phyloP scores from a whole-genome alignment of 2,329 filamentous ascomycete species.

The Cephalotrichum gorgonifer region DNA sequence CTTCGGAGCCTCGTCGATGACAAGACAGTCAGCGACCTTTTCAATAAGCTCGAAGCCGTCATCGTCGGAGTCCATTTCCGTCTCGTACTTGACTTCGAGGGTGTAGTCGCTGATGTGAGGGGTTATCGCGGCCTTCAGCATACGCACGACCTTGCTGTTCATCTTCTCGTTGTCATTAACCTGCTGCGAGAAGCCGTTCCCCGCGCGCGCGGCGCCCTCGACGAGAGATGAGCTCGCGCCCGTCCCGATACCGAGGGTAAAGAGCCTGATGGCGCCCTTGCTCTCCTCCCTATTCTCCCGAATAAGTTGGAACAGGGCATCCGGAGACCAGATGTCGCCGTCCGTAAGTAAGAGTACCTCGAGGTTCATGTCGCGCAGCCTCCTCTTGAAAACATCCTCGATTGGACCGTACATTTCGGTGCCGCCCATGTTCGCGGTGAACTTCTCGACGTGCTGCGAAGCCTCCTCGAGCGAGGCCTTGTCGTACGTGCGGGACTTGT shows the following conservation, averaged over 20 bases:
- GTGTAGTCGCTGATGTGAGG: slow-evolving; percentile 56
- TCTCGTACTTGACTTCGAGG: slow-evolving; percentile 50
- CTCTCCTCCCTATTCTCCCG: slow-evolving; percentile 26
- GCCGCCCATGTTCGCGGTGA: slow-evolving; percentile 38
- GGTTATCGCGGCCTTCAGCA: slow-evolving; percentile 61
- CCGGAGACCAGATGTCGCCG: slow-evolving; percentile 40
- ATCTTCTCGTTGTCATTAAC: slow-evolving; percentile 55
- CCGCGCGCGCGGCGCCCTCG: slow-evolving; percentile 42
- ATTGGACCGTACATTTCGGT: slow-evolving; percentile 41
- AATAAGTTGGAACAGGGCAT: slow-evolving; percentile 32
- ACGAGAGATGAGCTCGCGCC: slow-evolving; percentile 40
- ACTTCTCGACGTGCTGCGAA: slow-evolving; percentile 26
- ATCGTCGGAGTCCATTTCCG: slow-evolving; percentile 12
- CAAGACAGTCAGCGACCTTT: slow-evolving; percentile 38
- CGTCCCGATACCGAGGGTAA: slow-evolving; percentile 43
- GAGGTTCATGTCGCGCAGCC: slow-evolving; percentile 34
- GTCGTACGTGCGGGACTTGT: slow-evolving; percentile 33
- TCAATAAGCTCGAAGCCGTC: slow-evolving; percentile 56
- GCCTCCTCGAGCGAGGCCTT: slow-evolving; percentile 32
- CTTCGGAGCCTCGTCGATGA: slow-evolving; percentile 18
- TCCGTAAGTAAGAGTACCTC: slow-evolving; percentile 48
- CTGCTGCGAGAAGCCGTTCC: slow-evolving; percentile 50
- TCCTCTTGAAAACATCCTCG: slow-evolving; percentile 28
- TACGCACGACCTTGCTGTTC: slow-evolving; percentile 58
- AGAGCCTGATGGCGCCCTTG: slow-evolving; percentile 36